phyloP scores from a whole-genome alignment of 139 green algal genomes.

The Volvox reticuliferus region DNA sequence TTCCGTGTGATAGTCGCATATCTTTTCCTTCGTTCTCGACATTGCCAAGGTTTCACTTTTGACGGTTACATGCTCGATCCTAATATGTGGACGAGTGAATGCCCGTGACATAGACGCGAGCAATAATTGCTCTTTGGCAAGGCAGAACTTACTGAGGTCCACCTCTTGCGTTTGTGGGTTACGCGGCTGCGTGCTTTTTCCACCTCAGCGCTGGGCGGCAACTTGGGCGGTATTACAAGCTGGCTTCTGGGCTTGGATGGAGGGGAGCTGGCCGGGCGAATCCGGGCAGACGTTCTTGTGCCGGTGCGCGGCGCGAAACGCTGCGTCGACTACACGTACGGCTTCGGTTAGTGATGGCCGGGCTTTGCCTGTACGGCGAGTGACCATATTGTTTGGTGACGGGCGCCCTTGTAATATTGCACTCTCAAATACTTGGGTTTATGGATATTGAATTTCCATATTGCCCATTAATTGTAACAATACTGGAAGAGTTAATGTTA shows the following conservation, averaged over 20 bases:
- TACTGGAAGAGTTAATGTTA: too few relatives aligned
- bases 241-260: slow-evolving; percentile 81
- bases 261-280: slow-evolving; percentile 58
- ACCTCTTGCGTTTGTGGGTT: background rate
- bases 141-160: background rate
- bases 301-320: slow-evolving; percentile 84
- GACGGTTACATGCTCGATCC: too few relatives aligned
- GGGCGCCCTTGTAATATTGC: too few relatives aligned
- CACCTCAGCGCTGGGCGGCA: slow-evolving; percentile 84
- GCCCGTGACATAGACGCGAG: slow-evolving; percentile 83
- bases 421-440: too few relatives aligned
- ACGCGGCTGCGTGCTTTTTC: background rate
- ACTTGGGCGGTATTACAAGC: slow-evolving; percentile 83
- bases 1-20: too few relatives aligned
- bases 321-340: slow-evolving; percentile 78
- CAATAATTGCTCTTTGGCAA: background rate
- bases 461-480: too few relatives aligned
- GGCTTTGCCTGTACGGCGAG: too few relatives aligned
- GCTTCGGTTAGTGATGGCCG: slow-evolving; percentile 71
- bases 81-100: slow-evolving; percentile 56
- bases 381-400: too few relatives aligned
- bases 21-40: too few relatives aligned
- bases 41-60: too few relatives aligned
- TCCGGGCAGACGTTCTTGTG: slow-evolving; percentile 82
- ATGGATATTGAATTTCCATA: too few relatives aligned